Conservation (phyloP, 768 basidiomycete species). For the Butyriboletus loyo region DNA sequence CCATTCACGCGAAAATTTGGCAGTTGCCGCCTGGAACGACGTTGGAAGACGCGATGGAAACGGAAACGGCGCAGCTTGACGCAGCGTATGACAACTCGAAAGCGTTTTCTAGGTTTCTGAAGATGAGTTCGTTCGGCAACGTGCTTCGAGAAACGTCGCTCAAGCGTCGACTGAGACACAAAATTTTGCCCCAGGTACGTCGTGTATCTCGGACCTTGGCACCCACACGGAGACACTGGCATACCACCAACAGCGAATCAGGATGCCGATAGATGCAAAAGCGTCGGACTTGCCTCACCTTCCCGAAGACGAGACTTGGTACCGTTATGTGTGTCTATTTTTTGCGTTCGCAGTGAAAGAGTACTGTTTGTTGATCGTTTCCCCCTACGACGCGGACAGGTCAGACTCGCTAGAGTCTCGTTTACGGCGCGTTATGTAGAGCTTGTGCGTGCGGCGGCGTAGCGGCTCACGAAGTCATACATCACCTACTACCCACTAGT, state of each 20-base stretch:
- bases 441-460: constrained; percentile 8
- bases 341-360: not conserved
- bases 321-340: constrained; percentile 26
- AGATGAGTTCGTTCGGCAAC: constrained; percentile 18
- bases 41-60: not conserved
- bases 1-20: constrained; percentile 2
- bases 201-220: constrained; percentile 10
- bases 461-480: not conserved
- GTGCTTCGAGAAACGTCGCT: constrained; percentile 18
- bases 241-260: constrained; percentile 9
- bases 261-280: constrained; percentile 29
- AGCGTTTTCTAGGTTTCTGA: constrained; percentile 34
- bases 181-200: constrained; percentile 40
- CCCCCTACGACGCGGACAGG: constrained; percentile 1
- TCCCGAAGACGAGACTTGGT: constrained; percentile 35
- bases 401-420: constrained; percentile 11
- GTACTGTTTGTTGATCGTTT: not conserved
- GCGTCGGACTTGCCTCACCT: constrained; percentile 35
- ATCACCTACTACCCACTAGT: not conserved
- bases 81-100: constrained; percentile 41
- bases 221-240: not conserved
- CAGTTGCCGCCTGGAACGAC: constrained; percentile 17
- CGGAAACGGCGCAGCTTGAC: constrained; percentile 9
- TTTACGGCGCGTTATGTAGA: constrained; percentile 23
- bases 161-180: constrained; percentile 29